Conservation (phyloP, 768 basidiomycete genomes). For the Mycena epipterygia region DNA sequence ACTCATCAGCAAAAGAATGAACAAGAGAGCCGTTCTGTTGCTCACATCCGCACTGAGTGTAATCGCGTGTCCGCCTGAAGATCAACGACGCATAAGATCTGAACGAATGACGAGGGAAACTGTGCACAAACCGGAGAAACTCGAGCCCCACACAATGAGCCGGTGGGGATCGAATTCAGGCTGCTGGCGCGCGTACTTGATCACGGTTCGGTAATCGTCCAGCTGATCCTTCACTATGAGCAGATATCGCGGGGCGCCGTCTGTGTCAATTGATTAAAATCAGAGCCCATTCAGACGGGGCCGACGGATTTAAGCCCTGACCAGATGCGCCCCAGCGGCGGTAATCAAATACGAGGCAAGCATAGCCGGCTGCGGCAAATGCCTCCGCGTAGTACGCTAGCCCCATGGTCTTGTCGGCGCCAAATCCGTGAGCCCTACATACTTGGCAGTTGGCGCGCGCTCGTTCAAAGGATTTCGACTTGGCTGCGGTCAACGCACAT, state of each 20-base stretch:
- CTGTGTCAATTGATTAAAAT: constrained; percentile 34
- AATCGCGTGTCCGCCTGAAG: constrained; percentile 47
- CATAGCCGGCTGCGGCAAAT: constrained; percentile 48
- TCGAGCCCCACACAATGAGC: constrained; percentile 51
- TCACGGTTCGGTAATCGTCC: constrained; percentile 53
- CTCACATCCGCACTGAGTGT: constrained; percentile 47
- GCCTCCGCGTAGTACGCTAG: constrained; percentile 46
- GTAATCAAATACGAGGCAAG: constrained; percentile 53
- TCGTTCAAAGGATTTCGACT: no score
- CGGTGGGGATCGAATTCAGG: constrained; percentile 46
- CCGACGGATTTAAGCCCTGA: not conserved
- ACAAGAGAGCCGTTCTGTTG: not conserved
- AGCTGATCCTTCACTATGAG: constrained; percentile 49
- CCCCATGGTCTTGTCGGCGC: constrained; percentile 48
- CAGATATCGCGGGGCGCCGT: constrained; percentile 47
- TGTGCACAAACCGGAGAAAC: constrained; percentile 23
- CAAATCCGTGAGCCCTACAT: constrained; percentile 53
- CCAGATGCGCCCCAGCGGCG: constrained; percentile 54
- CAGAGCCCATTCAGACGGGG: not conserved
- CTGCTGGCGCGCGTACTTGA: constrained; percentile 48
- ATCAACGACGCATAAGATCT: not conserved
- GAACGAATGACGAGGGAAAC: not conserved
- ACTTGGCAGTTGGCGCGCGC: not conserved
- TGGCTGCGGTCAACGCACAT: constrained; percentile 37
- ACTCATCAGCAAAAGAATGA: not conserved